Evolutionary conservation across 2,329 filamentous ascomycete species (phyloP).

Genomic region (Fusarium abutilonis): DNA sequence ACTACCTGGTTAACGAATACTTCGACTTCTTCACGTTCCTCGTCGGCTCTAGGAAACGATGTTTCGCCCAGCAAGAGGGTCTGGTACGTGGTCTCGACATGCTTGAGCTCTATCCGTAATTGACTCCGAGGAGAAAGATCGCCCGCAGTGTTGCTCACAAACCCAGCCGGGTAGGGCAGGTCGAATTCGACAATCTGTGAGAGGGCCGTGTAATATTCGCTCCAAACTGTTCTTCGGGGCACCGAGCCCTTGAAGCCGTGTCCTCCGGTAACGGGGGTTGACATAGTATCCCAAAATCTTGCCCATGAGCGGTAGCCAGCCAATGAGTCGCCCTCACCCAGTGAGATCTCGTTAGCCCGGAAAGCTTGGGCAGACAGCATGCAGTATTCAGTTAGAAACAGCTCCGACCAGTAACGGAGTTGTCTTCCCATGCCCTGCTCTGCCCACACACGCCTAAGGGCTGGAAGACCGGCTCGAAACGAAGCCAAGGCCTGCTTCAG

Average conservation of each 20-base stretch:
- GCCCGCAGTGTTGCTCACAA: constrained; percentile 53
- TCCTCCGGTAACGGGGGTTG: constrained; percentile 61
- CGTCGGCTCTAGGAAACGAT: constrained; percentile 83
- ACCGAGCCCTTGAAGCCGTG: constrained; percentile 68
- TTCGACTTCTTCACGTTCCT: constrained; percentile 82
- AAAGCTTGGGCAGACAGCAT: constrained; percentile 72
- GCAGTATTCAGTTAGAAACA: constrained; percentile 78
- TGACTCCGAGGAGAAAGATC: constrained; percentile 68
- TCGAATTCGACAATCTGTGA: constrained; percentile 78
- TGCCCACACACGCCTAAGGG: constrained; percentile 64
- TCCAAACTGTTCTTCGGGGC: constrained; percentile 78
- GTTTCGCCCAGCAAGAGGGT: constrained; percentile 79
- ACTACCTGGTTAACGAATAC: constrained; percentile 82
- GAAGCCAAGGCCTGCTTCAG: constrained; percentile 70
- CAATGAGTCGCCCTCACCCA: constrained; percentile 64
- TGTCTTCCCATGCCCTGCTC: constrained; percentile 68
- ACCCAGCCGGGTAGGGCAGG: constrained; percentile 66
- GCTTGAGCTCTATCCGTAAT: constrained; percentile 80
- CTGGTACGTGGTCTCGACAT: constrained; percentile 83
- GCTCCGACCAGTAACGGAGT: constrained; percentile 80
- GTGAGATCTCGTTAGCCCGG: constrained; percentile 60
- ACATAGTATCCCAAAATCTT: constrained; percentile 70
- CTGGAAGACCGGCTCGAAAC: constrained; percentile 72
- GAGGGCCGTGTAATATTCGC: constrained; percentile 82
- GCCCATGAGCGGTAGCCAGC: constrained; percentile 74